Percentiles rank a stretch among this genome's conserved stretches.
These are phyloP conservation scores for Fusarium bulbicola DNA, from an alignment of 2,329 filamentous ascomycete genomes.

Conservation along the genomic window DNA sequence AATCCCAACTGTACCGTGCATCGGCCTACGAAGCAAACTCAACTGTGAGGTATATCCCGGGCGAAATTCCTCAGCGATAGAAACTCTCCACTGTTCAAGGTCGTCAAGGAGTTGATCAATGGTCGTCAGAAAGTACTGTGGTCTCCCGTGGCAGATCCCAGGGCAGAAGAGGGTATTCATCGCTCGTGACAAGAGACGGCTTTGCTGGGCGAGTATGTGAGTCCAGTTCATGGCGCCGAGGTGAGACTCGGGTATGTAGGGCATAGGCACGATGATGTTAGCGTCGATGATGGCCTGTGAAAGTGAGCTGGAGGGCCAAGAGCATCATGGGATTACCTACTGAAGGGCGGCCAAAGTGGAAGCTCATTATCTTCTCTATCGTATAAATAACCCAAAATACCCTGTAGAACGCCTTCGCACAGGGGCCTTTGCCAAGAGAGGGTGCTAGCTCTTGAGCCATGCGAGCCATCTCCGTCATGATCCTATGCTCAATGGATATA, in stretches of 20 bases:
- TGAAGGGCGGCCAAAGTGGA: constrained; percentile 34
- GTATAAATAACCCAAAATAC: constrained; percentile 34
- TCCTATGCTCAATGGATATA: constrained; percentile 27
- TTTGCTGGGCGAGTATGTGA: constrained; percentile 12
- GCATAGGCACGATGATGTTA: constrained; percentile 27
- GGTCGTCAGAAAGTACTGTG: neutral
- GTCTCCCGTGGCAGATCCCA: constrained; percentile 13
- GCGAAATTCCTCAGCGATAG: constrained; percentile 15
- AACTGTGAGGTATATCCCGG: neutral
- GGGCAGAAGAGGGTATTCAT: constrained; percentile 26
- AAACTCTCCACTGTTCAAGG: constrained; percentile 25
- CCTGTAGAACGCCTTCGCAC: constrained; percentile 12
- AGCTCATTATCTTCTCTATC: constrained; percentile 36
- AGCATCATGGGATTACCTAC: neutral
- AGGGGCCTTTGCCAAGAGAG: neutral
- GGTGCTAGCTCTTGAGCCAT: constrained; percentile 31
- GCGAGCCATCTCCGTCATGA: constrained; percentile 28
- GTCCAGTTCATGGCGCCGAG: constrained; percentile 31
- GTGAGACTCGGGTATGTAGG: constrained; percentile 27
- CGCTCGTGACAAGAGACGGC: constrained; percentile 24
- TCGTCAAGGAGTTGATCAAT: constrained; percentile 25
- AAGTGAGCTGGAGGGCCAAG: neutral
- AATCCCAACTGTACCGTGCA: constrained; percentile 9
- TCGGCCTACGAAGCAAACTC: constrained; percentile 1
- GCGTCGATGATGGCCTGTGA: constrained; percentile 21